phyloP scores from a whole-genome alignment of 345 rosid genomes.

The Ricinus communis region DNA sequence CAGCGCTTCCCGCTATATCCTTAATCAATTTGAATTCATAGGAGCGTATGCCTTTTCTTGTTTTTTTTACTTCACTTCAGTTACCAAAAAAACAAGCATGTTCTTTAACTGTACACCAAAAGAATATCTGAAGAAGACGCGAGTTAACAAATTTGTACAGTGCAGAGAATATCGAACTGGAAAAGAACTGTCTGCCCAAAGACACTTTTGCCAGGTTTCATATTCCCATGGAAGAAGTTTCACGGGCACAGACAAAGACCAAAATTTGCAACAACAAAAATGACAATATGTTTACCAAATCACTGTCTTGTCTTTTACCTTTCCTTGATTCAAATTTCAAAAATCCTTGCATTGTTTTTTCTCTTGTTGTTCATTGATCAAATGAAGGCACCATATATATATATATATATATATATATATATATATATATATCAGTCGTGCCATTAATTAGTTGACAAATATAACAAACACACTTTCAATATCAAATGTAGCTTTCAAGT shows the following conservation, averaged over 20 bases:
- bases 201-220: background rate
- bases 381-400: background rate
- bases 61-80: background rate
- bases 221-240: background rate
- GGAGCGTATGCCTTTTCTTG: conserved; percentile 9
- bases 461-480: no score
- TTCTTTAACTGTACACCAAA: background rate
- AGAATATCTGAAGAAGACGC: background rate
- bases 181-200: background rate
- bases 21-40: background rate
- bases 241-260: background rate
- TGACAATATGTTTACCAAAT: background rate
- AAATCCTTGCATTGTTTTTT: background rate
- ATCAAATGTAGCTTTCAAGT: no score
- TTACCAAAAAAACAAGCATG: background rate
- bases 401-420: no score
- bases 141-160: background rate
- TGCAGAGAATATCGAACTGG: background rate
- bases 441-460: no score
- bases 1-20: background rate
- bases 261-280: background rate
- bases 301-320: background rate
- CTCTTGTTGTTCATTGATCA: background rate
- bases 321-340: conserved; percentile 3
- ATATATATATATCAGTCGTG: no score